phyloP scores from a whole-genome alignment of 805 yeast genomes.

The Candida maesae region DNA sequence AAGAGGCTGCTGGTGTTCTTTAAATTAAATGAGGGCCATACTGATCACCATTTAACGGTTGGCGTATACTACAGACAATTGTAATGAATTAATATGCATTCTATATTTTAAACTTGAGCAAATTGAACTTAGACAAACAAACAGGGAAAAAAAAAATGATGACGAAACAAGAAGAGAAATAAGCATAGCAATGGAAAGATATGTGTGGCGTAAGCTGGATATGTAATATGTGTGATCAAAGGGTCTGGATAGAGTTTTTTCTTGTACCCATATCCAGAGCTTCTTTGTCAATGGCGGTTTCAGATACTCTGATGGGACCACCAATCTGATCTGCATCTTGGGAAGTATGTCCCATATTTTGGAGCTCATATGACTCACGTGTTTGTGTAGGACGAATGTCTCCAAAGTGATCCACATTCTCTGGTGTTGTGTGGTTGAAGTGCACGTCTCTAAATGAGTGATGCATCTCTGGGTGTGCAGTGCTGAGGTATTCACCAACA shows the following conservation, averaged over 20 bases:
- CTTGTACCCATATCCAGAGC: constrained; percentile 8
- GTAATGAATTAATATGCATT: too few species aligned
- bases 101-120: too few species aligned
- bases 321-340: constrained; percentile 3
- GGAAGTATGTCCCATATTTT: not conserved
- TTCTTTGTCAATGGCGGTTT: constrained; percentile 6
- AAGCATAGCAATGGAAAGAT: not conserved
- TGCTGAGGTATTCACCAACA: constrained; percentile 4
- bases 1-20: constrained; percentile 48
- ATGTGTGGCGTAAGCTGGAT: not conserved
- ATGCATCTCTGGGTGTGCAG: not conserved
- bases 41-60: too few species aligned
- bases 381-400: constrained; percentile 1
- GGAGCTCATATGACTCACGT: constrained; percentile 3
- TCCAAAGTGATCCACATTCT: not conserved
- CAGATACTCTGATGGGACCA: constrained; percentile 11
- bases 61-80: too few species aligned
- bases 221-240: constrained; percentile 1
- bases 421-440: constrained; percentile 9
- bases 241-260: constrained; percentile 8
- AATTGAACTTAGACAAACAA: too few species aligned
- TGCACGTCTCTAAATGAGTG: constrained; percentile 14
- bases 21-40: too few species aligned
- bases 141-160: too few species aligned
- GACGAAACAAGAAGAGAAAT: not conserved